Evolutionary conservation across 352 stramenopile species (phyloP).

Genomic region (Sclerospora graminicola): DNA sequence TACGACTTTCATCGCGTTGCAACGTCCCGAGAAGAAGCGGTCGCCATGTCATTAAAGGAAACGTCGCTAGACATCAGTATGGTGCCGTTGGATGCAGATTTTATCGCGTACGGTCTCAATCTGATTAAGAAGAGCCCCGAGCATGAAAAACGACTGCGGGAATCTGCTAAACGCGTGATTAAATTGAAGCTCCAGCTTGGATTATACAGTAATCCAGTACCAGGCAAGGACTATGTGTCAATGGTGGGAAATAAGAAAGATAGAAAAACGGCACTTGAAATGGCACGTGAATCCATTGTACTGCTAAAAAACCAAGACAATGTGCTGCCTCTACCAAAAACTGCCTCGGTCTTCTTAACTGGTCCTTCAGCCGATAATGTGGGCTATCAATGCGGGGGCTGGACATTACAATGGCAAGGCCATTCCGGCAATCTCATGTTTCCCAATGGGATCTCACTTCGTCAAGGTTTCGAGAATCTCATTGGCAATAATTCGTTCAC

Average conservation of each 20-base stretch:
- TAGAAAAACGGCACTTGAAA: slow-evolving; percentile 29
- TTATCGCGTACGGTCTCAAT: slow-evolving; percentile 31
- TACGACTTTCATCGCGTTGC: slow-evolving; percentile 39
- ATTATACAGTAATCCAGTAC: slow-evolving; percentile 54
- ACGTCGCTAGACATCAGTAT: slow-evolving; percentile 88
- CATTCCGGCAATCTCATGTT: slow-evolving; percentile 40
- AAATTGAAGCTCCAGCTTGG: slow-evolving; percentile 61
- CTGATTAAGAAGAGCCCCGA: slow-evolving; percentile 29
- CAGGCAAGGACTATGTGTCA: slow-evolving; percentile 25
- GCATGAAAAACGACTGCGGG: slow-evolving; percentile 32
- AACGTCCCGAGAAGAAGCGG: slow-evolving; percentile 28
- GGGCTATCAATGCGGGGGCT: slow-evolving; percentile 55
- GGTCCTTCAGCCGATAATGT: slow-evolving; percentile 47
- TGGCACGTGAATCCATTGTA: slow-evolving; percentile 66
- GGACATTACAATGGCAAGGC: slow-evolving; percentile 77
- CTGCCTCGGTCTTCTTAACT: slow-evolving; percentile 42
- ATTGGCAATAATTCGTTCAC: slow-evolving; percentile 7
- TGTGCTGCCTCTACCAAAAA: slow-evolving; percentile 31
- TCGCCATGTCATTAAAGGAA: slow-evolving; percentile 45
- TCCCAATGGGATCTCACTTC: slow-evolving; percentile 35
- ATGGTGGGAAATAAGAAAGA: slow-evolving; percentile 38
- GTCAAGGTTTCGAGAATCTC: slow-evolving; percentile 14
- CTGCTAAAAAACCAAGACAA: slow-evolving; percentile 64
- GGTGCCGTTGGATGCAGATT: slow-evolving; percentile 34
- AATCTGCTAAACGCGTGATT: slow-evolving; percentile 45